These are phyloP conservation scores for Pichia nakasei DNA, from an alignment of 805 yeast genomes.

Conservation along the genomic window DNA sequence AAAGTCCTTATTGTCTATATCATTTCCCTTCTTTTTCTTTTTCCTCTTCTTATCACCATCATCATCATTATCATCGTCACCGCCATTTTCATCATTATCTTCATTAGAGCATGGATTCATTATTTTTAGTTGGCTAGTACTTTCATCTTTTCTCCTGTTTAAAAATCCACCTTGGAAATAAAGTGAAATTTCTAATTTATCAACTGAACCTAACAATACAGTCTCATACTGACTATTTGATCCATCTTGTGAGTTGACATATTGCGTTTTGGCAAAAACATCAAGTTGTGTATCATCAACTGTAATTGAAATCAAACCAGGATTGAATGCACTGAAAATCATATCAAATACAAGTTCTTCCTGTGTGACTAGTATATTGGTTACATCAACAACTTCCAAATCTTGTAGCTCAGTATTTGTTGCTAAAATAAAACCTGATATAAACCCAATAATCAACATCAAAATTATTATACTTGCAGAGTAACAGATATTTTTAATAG, in stretches of 20 bases:
- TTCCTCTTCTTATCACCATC: too few relatives aligned
- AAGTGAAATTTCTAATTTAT: constrained; percentile 61
- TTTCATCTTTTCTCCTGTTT: constrained; percentile 46
- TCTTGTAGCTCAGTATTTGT: constrained; percentile 74
- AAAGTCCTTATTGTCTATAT: background rate
- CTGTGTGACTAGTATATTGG: constrained; percentile 66
- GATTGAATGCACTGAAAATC: constrained; percentile 72
- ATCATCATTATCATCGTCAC: background rate
- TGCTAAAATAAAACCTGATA: constrained; percentile 77
- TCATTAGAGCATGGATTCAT: constrained; percentile 55
- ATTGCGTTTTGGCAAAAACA: constrained; percentile 69
- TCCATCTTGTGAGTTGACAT: constrained; percentile 18
- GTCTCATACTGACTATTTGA: constrained; percentile 31
- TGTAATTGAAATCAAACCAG: constrained; percentile 67
- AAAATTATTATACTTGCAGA: constrained; percentile 37
- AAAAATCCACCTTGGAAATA: constrained; percentile 72
- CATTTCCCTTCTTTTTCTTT: background rate
- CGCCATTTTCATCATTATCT: constrained; percentile 10
- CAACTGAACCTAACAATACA: constrained; percentile 64
- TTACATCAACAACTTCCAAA: constrained; percentile 52
- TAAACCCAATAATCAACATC: constrained; percentile 64
- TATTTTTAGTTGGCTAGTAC: constrained; percentile 63
- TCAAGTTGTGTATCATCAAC: constrained; percentile 67
- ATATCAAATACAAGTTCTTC: constrained; percentile 81
- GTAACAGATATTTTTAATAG: constrained; percentile 29